phyloP scores from a whole-genome alignment of 805 yeast species.

The Metschnikowia anglica region DNA sequence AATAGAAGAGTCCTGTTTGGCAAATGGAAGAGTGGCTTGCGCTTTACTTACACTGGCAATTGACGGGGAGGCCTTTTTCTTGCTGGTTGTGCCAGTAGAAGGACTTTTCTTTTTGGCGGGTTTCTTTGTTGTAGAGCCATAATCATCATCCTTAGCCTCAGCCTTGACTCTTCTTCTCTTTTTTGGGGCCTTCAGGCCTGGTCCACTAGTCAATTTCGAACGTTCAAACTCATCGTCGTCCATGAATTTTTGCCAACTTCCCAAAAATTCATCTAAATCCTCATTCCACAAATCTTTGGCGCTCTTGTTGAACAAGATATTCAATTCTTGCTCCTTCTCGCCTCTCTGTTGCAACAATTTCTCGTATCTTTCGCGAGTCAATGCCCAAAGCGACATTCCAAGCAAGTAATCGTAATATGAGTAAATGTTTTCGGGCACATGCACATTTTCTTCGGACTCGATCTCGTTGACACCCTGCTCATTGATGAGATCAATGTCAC shows the following conservation, averaged over 20 bases:
- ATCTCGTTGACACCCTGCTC: conserved; percentile 27
- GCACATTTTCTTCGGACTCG: conserved; percentile 36
- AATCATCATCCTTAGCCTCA: conserved; percentile 18
- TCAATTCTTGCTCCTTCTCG: conserved; percentile 70
- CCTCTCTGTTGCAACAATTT: conserved; percentile 70
- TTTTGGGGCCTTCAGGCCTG: conserved; percentile 39
- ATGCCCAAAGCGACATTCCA: conserved; percentile 92
- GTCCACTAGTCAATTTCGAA: conserved; percentile 45
- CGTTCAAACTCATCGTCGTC: conserved; percentile 62
- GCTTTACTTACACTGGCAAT: conserved; percentile 5
- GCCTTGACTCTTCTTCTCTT: conserved; percentile 28
- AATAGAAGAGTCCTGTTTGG: conserved; percentile 4
- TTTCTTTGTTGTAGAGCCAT: conserved; percentile 15
- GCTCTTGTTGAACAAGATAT: conserved; percentile 57
- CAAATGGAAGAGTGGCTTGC: conserved; percentile 12
- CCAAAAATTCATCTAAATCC: conserved; percentile 75
- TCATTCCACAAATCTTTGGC: conserved; percentile 87
- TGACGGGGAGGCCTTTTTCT: background rate
- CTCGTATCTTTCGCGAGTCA: conserved; percentile 87
- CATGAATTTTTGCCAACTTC: conserved; percentile 66
- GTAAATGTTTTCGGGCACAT: conserved; percentile 51
- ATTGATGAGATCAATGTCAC: conserved; percentile 20
- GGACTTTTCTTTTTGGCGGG: conserved; percentile 11
- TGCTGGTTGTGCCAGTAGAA: background rate
- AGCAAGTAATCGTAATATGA: conserved; percentile 82